Evolutionary conservation across 2,329 filamentous ascomycete genomes (phyloP).

Genomic region (Arthrobotrys conoides): DNA sequence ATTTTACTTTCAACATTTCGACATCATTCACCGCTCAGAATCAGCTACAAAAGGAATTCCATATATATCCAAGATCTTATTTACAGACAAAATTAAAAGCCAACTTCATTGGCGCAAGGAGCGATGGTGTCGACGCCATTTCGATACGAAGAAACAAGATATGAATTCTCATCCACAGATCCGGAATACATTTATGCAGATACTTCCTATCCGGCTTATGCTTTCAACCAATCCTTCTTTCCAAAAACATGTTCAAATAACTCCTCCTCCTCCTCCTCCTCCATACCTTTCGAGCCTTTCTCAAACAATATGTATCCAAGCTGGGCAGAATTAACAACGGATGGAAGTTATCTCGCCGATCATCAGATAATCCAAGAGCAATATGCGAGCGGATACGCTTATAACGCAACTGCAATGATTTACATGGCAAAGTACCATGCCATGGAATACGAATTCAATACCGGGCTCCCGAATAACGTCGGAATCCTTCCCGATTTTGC

Average conservation of each 20-base stretch:
- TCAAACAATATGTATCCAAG: constrained; percentile 13
- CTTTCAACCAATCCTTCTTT: background rate
- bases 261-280: too few relatives aligned
- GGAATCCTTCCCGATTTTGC: background rate
- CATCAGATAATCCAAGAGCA: constrained; percentile 28
- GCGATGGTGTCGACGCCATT: constrained; percentile 18
- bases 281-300: background rate
- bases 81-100: too few relatives aligned
- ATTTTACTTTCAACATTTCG: background rate
- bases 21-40: too few relatives aligned
- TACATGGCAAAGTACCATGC: constrained; percentile 30
- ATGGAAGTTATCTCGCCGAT: constrained; percentile 19
- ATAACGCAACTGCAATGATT: background rate
- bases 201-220: background rate
- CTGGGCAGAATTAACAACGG: constrained; percentile 11
- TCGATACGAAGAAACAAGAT: constrained; percentile 8
- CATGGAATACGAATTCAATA: constrained; percentile 28
- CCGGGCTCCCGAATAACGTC: background rate
- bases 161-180: constrained; percentile 13
- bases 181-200: constrained; percentile 2
- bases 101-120: background rate
- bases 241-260: background rate
- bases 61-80: too few relatives aligned
- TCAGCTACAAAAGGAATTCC: too few relatives aligned
- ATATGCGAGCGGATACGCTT: background rate